phyloP scores from a whole-genome alignment of 1,284 basidiomycete genomes.

The Heterobasidion parviporum region DNA sequence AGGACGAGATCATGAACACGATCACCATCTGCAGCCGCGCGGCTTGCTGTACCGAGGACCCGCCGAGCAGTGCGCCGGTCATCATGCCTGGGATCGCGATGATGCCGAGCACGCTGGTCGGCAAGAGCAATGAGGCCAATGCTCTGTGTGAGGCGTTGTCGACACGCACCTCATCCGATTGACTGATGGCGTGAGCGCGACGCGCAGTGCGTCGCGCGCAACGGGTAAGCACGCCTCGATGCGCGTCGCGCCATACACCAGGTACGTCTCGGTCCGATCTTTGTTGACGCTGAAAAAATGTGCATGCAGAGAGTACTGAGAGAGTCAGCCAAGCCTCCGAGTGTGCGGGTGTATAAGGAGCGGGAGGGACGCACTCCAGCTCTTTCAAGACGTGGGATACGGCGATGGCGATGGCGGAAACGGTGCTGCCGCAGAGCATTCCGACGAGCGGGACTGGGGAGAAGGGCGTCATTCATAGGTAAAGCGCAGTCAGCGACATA shows the following conservation, averaged over 20 bases:
- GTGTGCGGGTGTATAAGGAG: too few species aligned
- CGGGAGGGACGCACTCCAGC: slow-evolving; percentile 38
- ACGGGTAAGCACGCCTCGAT: slow-evolving; percentile 77
- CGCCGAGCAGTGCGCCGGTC: slow-evolving; percentile 84
- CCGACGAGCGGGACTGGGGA: slow-evolving; percentile 71
- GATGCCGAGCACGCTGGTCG: slow-evolving; percentile 65
- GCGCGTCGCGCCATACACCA: slow-evolving; percentile 75
- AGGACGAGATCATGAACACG: slow-evolving; percentile 85
- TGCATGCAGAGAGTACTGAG: neutral
- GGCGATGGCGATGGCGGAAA: slow-evolving; percentile 66
- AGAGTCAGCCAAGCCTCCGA: neutral
- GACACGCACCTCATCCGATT: slow-evolving; percentile 74
- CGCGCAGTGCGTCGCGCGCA: slow-evolving; percentile 65
- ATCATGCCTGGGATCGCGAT: slow-evolving; percentile 79
- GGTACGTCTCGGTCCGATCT: slow-evolving; percentile 77
- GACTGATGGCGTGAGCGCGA: slow-evolving; percentile 73
- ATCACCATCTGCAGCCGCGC: slow-evolving; percentile 84
- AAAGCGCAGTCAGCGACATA: neutral
- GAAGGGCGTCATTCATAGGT: slow-evolving; percentile 16
- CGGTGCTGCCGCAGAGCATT: slow-evolving; percentile 81
- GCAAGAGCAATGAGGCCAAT: neutral
- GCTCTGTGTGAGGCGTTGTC: neutral
- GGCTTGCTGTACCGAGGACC: slow-evolving; percentile 76
- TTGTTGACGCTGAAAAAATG: slow-evolving; percentile 52
- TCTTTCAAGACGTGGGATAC: slow-evolving; percentile 61